phyloP scores from a whole-genome alignment of 148 eudicot species.

The Rheum nobile region DNA sequence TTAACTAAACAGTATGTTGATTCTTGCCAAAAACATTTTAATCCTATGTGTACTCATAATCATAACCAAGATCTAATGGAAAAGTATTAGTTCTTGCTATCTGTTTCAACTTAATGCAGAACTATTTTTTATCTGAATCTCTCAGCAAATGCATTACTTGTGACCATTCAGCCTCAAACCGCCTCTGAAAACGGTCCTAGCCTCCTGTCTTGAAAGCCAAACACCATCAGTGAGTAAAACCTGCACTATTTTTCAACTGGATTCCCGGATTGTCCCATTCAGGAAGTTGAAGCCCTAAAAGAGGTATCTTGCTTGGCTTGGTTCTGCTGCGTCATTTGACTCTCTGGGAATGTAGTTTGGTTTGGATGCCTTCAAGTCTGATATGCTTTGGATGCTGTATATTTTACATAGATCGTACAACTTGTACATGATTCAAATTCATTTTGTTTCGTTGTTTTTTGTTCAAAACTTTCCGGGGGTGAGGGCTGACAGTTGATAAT shows the following conservation, averaged over 20 bases:
- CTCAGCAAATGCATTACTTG: too few species aligned
- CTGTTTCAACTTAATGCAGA: too few species aligned
- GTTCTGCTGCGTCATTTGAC: neutral
- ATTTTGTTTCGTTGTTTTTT: neutral
- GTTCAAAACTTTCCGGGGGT: neutral
- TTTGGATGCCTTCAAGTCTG: neutral
- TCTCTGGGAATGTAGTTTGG: neutral
- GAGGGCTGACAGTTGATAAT: neutral
- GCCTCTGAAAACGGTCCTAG: slow-evolving; percentile 91
- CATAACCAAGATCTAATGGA: too few species aligned
- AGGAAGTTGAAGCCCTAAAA: neutral
- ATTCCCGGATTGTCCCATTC: slow-evolving; percentile 1
- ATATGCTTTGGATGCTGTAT: neutral
- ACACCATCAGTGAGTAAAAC: neutral
- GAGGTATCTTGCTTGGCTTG: neutral
- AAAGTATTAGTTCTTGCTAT: too few species aligned
- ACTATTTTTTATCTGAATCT: too few species aligned
- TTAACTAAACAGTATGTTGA: too few species aligned
- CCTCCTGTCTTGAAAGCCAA: slow-evolving; percentile 31
- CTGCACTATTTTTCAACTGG: neutral
- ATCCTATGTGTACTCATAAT: too few species aligned
- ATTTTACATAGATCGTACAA: slow-evolving; percentile 5
- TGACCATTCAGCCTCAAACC: slow-evolving; percentile 53
- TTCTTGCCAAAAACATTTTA: too few species aligned
- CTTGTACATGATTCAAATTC: neutral